These are phyloP conservation scores for Termitomyces bulborhizus DNA, from an alignment of 768 basidiomycete genomes.

Conservation along the genomic window DNA sequence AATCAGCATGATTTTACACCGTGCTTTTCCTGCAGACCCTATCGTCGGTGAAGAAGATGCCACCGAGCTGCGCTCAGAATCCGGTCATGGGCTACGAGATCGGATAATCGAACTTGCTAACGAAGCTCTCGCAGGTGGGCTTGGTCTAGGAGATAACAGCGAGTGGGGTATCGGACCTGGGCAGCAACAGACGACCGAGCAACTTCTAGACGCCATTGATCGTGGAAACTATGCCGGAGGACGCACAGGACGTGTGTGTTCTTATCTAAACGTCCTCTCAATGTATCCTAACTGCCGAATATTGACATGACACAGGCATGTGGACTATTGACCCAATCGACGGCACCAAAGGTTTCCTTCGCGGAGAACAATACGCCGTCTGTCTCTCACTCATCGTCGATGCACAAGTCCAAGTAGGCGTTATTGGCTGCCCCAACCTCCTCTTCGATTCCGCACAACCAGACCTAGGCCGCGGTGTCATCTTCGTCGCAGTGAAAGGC, in stretches of 20 bases:
- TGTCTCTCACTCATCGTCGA: conserved; percentile 83
- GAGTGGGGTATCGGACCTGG: conserved; percentile 73
- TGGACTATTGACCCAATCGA: conserved; percentile 91
- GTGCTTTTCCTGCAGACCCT: conserved; percentile 76
- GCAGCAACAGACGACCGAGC: conserved; percentile 40
- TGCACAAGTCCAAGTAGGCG: conserved; percentile 71
- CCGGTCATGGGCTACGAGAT: conserved; percentile 38
- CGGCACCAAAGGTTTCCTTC: conserved; percentile 90
- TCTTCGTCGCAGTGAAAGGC: conserved; percentile 85
- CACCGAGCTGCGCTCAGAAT: conserved; percentile 55
- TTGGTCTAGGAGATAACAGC: conserved; percentile 48
- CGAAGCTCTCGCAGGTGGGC: conserved; percentile 57
- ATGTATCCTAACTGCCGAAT: background rate
- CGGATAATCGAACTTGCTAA: conserved; percentile 81
- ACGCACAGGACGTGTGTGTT: conserved; percentile 56
- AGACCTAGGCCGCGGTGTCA: conserved; percentile 61
- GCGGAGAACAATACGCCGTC: conserved; percentile 91
- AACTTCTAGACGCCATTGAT: conserved; percentile 85
- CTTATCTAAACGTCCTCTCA: background rate
- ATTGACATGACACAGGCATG: conserved; percentile 44
- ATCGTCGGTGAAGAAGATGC: conserved; percentile 97
- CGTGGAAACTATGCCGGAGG: conserved; percentile 74
- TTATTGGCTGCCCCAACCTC: conserved; percentile 92
- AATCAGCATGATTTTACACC: conserved; percentile 71
- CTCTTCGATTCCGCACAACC: conserved; percentile 48